These are phyloP conservation scores for Coemansia aciculifera DNA, from an alignment of 192 early-diverging fungal species.

Conservation along the genomic window DNA sequence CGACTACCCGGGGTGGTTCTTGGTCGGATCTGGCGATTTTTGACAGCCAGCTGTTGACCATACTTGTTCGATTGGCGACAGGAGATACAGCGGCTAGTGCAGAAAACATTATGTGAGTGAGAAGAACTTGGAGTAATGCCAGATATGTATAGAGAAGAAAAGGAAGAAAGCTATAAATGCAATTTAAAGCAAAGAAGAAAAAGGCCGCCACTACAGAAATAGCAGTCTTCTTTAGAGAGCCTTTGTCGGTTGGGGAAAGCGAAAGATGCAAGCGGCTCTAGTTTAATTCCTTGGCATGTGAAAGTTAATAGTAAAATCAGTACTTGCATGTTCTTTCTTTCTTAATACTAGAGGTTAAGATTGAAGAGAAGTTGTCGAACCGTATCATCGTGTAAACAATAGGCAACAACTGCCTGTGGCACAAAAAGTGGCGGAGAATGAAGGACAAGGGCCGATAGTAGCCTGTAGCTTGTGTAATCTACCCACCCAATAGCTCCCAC, in stretches of 20 bases:
- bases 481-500: neutral
- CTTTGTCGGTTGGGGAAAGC: neutral
- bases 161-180: neutral
- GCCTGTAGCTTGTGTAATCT: neutral
- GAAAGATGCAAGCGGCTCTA: neutral
- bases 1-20: neutral
- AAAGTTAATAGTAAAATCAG: neutral
- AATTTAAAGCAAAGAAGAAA: neutral
- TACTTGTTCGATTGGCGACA: neutral
- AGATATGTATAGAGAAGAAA: neutral
- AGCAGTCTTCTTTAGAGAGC: neutral
- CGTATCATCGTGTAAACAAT: neutral
- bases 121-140: neutral
- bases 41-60: slow-evolving; percentile 7
- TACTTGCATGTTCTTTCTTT: neutral
- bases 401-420: neutral
- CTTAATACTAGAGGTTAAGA: neutral
- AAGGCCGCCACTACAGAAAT: neutral
- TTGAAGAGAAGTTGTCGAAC: neutral
- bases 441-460: neutral
- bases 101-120: neutral
- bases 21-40: slow-evolving; percentile 8
- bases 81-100: slow-evolving; percentile 2
- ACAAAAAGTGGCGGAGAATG: no score
- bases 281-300: neutral